Percentiles rank a stretch among this genome's conserved stretches.
phyloP scores from a whole-genome alignment of 192 early-diverging fungal genomes.

The Coemansia sp. region DNA sequence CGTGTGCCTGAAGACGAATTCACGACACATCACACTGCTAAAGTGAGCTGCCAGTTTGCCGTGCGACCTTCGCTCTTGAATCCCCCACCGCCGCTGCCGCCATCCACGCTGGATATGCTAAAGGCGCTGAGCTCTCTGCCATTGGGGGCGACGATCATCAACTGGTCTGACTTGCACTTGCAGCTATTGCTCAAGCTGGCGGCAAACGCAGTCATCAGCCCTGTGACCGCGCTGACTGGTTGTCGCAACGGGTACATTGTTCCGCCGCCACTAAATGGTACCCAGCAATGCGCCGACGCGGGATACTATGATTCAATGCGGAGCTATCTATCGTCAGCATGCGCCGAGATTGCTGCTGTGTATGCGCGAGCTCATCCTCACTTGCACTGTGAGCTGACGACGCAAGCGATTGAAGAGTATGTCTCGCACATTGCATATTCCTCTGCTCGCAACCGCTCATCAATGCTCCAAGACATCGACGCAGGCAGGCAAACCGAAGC shows the following conservation, averaged over 20 bases:
- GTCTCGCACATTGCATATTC: slow-evolving; percentile 41
- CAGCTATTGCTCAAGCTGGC: slow-evolving; percentile 62
- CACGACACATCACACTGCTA: slow-evolving; percentile 62
- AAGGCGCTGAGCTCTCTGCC: slow-evolving; percentile 30
- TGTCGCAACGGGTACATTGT: slow-evolving; percentile 61
- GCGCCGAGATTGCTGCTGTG: slow-evolving; percentile 38
- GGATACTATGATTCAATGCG: slow-evolving; percentile 19
- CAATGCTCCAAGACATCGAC: slow-evolving; percentile 58
- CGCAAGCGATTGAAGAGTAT: slow-evolving; percentile 42
- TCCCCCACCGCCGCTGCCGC: slow-evolving; percentile 8
- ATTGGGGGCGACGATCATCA: slow-evolving; percentile 33
- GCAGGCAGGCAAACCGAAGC: slow-evolving; percentile 55
- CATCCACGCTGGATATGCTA: slow-evolving; percentile 28
- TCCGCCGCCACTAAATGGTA: slow-evolving; percentile 15
- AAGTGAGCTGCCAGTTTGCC: slow-evolving; percentile 58
- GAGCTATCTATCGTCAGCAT: slow-evolving; percentile 27
- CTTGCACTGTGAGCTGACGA: slow-evolving; percentile 33
- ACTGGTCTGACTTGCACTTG: slow-evolving; percentile 55
- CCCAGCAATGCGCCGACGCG: slow-evolving; percentile 12
- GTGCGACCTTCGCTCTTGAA: slow-evolving; percentile 22
- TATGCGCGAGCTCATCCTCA: slow-evolving; percentile 48
- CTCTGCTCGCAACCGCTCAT: slow-evolving; percentile 55
- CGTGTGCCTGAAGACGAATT: slow-evolving; percentile 51
- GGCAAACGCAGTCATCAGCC: slow-evolving; percentile 70
- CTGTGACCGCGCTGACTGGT: slow-evolving; percentile 62